Percentiles rank a stretch among this genome's conserved stretches.
phyloP scores from a whole-genome alignment of 805 yeast genomes.

The Yamadazyma scolyti region DNA sequence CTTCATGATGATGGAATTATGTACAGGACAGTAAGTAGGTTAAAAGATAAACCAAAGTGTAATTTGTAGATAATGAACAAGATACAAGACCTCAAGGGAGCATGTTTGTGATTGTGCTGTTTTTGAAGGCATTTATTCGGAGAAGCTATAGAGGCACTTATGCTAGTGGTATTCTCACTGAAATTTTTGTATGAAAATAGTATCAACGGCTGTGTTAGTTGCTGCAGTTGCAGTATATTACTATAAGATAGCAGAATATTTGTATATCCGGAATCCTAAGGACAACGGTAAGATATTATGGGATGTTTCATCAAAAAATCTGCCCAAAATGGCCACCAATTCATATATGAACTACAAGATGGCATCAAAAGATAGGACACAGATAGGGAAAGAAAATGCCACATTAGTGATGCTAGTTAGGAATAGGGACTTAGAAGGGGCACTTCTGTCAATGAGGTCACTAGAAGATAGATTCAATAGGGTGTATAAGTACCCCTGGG shows the following conservation, averaged over 20 bases:
- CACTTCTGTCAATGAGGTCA: slow-evolving; percentile 46
- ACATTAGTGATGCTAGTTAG: slow-evolving; percentile 84
- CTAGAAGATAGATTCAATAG: slow-evolving; percentile 41
- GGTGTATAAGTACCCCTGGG: slow-evolving; percentile 41
- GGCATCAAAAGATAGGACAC: slow-evolving; percentile 28
- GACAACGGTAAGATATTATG: neutral
- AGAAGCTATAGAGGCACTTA: too few relatives aligned
- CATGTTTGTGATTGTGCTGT: too few relatives aligned
- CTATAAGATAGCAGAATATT: slow-evolving; percentile 1
- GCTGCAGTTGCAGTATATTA: slow-evolving; percentile 2
- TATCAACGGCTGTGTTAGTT: slow-evolving; percentile 5
- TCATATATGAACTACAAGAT: slow-evolving; percentile 19
- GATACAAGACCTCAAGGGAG: too few relatives aligned
- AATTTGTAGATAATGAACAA: too few relatives aligned
- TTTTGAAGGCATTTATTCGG: too few relatives aligned
- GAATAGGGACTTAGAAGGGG: slow-evolving; percentile 73
- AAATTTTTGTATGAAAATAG: too few relatives aligned
- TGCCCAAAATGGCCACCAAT: slow-evolving; percentile 26
- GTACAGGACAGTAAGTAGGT: too few relatives aligned
- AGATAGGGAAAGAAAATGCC: slow-evolving; percentile 68
- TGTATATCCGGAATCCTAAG: neutral
- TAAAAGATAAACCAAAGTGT: too few relatives aligned
- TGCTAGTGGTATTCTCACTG: neutral
- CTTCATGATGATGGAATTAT: too few relatives aligned
- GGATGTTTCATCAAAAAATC: slow-evolving; percentile 3